Evolutionary conservation across 75 land plant species (phyloP).

Genomic region (Isoetes taiwanensis): DNA sequence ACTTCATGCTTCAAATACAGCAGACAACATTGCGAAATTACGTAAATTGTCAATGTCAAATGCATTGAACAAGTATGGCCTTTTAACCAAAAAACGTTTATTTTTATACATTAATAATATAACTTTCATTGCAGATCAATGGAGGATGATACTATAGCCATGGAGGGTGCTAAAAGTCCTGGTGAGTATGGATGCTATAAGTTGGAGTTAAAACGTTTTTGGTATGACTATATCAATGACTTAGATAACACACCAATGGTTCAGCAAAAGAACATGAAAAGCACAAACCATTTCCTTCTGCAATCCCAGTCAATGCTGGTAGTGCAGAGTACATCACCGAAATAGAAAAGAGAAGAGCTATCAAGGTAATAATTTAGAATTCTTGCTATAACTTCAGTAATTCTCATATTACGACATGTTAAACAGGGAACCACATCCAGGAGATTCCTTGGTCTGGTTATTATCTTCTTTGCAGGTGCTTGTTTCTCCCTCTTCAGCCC

Average conservation of each 20-base stretch:
- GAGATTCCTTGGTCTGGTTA: constrained; percentile 47
- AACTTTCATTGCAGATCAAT: too few relatives aligned
- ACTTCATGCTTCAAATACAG: constrained; percentile 79
- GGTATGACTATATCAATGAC: too few relatives aligned
- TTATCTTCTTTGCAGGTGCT: constrained; percentile 74
- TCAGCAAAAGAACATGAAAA: too few relatives aligned
- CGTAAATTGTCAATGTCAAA: neutral
- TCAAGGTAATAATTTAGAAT: constrained; percentile 39
- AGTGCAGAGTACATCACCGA: constrained; percentile 69
- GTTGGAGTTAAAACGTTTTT: too few relatives aligned
- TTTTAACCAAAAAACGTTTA: too few relatives aligned
- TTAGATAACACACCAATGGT: too few relatives aligned
- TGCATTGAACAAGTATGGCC: too few relatives aligned
- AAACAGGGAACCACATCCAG: constrained; percentile 53
- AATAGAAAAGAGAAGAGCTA: constrained; percentile 62
- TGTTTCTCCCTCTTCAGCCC: constrained; percentile 95
- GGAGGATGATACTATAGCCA: too few relatives aligned
- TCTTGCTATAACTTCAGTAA: neutral
- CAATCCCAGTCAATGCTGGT: constrained; percentile 53
- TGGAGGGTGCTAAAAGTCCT: too few relatives aligned
- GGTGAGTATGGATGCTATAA: too few relatives aligned
- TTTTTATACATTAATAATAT: too few relatives aligned
- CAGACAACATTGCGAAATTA: constrained; percentile 50
- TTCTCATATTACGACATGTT: neutral
- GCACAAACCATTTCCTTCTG: too few relatives aligned